Percentiles rank a stretch among this genome's conserved stretches.
Evolutionary conservation across 768 basidiomycete genomes (phyloP).

Genomic region (Sistotremastrum suecicum): DNA sequence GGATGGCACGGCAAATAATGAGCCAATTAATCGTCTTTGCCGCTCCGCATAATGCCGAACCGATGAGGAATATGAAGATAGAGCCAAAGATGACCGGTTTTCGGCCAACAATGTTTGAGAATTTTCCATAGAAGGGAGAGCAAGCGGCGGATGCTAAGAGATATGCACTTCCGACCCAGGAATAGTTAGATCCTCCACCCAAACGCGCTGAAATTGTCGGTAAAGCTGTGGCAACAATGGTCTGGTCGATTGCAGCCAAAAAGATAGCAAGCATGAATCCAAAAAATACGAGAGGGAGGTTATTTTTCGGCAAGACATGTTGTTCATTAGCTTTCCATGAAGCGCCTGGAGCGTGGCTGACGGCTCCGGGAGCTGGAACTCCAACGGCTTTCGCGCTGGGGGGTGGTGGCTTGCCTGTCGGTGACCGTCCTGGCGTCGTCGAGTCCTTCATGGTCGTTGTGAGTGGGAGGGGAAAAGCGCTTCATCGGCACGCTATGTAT

Average conservation of each 20-base stretch:
- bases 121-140: conserved; percentile 64
- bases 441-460: no score
- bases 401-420: no score
- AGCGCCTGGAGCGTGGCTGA: conserved; percentile 21
- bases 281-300: conserved; percentile 27
- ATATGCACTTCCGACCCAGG: conserved; percentile 73
- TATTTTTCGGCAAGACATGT: conserved; percentile 43
- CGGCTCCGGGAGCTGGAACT: no score
- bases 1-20: conserved; percentile 60
- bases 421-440: no score
- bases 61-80: conserved; percentile 57
- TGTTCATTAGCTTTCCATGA: conserved; percentile 43
- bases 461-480: no score
- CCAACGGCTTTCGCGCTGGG: no score
- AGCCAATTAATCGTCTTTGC: conserved; percentile 72
- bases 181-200: conserved; percentile 47
- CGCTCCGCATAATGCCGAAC: conserved; percentile 70
- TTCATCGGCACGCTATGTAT: no score
- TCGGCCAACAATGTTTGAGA: conserved; percentile 51
- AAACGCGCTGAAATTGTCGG: conserved; percentile 59
- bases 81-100: conserved; percentile 58
- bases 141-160: conserved; percentile 54
- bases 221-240: conserved; percentile 61
- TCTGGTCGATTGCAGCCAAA: conserved; percentile 39
- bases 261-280: conserved; percentile 25